Percentiles rank a stretch among this genome's conserved stretches.
Evolutionary conservation across 1,139 yeast species (phyloP).

Genomic region (Lodderomyces metapsilosis): DNA sequence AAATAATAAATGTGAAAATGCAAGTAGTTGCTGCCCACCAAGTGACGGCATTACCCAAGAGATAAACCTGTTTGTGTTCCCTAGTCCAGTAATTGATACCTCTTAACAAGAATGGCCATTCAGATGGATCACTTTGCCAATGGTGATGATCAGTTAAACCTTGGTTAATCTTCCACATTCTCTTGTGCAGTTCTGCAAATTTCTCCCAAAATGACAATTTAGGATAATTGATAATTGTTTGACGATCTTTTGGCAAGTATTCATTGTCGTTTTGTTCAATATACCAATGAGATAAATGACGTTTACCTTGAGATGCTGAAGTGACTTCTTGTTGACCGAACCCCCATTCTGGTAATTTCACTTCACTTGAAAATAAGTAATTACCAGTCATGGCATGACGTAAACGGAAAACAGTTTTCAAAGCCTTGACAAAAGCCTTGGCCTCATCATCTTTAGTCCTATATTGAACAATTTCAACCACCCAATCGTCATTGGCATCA

Average conservation of each 20-base stretch:
- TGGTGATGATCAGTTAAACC: constrained; percentile 82
- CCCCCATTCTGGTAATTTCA: constrained; percentile 89
- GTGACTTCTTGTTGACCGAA: constrained; percentile 97
- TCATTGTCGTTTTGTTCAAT: constrained; percentile 71
- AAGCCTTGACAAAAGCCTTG: constrained; percentile 64
- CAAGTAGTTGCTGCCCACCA: constrained; percentile 85
- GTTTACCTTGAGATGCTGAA: constrained; percentile 78
- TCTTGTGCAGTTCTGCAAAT: constrained; percentile 72
- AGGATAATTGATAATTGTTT: constrained; percentile 54
- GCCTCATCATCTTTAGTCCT: constrained; percentile 58
- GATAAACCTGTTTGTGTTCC: constrained; percentile 74
- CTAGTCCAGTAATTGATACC: constrained; percentile 95
- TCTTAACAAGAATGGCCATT: constrained; percentile 87
- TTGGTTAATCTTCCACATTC: constrained; percentile 90
- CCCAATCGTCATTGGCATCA: constrained; percentile 93
- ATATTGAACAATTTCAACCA: constrained; percentile 76
- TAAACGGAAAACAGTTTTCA: constrained; percentile 81
- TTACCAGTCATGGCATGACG: constrained; percentile 90
- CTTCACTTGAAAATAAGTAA: constrained; percentile 81
- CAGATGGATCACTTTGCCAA: constrained; percentile 83
- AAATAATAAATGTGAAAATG: constrained; percentile 53
- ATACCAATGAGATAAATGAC: constrained; percentile 80
- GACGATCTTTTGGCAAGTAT: constrained; percentile 21
- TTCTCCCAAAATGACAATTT: constrained; percentile 65
- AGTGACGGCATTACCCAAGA: constrained; percentile 83